These are phyloP conservation scores for Musa schizocarpa DNA, from an alignment of 176 grass and related monocot genomes.

Conservation along the genomic window DNA sequence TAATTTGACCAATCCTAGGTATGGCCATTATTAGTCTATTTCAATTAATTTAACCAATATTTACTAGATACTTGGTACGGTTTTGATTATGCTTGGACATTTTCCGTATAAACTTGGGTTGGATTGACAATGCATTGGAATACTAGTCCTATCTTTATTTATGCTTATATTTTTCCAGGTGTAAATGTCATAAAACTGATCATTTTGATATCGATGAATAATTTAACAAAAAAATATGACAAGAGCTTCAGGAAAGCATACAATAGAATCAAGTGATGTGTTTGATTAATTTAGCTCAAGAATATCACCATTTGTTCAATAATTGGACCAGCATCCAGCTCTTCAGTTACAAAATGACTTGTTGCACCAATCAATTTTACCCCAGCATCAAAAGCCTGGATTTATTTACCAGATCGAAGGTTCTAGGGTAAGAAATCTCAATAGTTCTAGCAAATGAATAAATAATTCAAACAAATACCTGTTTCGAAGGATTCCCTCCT, in stretches of 20 bases:
- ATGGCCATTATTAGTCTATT: too few relatives aligned
- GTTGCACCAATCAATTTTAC: conserved; percentile 95
- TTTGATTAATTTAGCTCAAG: not conserved
- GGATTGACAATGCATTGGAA: too few relatives aligned
- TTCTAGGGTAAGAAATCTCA: not conserved
- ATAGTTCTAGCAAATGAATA: not conserved
- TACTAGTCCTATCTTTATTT: too few relatives aligned
- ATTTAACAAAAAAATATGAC: not conserved
- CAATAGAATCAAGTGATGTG: not conserved
- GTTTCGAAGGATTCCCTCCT: conserved; percentile 78
- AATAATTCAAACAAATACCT: conserved; percentile 37
- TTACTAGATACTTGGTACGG: too few relatives aligned
- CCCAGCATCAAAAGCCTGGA: conserved; percentile 91
- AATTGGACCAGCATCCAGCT: conserved; percentile 84
- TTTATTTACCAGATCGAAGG: conserved; percentile 16
- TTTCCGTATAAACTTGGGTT: too few relatives aligned
- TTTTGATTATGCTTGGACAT: too few relatives aligned
- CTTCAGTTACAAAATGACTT: conserved; percentile 87
- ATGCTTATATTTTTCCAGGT: too few relatives aligned
- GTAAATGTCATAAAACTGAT: not conserved
- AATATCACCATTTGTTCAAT: conserved; percentile 85
- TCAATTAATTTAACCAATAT: too few relatives aligned
- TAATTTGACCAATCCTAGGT: too few relatives aligned
- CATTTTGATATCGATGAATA: not conserved
- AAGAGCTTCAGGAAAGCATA: too few relatives aligned